A percentile compares a stretch with the other conserved stretches of the same genome.
Evolutionary conservation across 208 protist genomes (phyloP).

Genomic region (Pavlovales sp.): DNA sequence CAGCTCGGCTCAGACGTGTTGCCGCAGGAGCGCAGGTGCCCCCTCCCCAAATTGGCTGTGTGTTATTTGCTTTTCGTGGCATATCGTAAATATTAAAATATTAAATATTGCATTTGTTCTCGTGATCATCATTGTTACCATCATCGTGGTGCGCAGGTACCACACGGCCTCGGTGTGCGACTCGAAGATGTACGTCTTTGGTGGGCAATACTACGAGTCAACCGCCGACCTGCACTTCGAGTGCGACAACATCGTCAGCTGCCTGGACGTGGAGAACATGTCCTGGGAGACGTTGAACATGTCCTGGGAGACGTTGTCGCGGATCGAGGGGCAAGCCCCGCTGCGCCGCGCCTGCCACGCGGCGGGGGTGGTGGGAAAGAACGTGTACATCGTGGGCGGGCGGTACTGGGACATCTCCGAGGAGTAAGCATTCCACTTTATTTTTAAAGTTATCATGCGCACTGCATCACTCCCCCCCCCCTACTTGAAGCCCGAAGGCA

Average conservation of each 20-base stretch:
- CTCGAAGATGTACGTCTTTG: background rate
- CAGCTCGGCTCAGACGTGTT: background rate
- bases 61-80: too few species aligned
- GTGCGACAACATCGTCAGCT: background rate
- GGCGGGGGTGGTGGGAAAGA: background rate
- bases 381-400: background rate
- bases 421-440: too few species aligned
- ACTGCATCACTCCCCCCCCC: too few species aligned
- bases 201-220: constrained; percentile 15
- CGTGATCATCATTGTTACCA: too few species aligned
- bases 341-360: constrained; percentile 23
- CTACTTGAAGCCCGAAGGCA: too few species aligned
- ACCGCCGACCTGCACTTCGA: constrained; percentile 10
- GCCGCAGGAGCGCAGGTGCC: constrained; percentile 32
- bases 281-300: background rate
- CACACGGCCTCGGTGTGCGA: constrained; percentile 11
- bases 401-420: constrained; percentile 20
- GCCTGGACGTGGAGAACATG: background rate
- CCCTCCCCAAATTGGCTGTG: too few species aligned
- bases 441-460: too few species aligned
- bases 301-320: background rate
- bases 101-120: too few species aligned
- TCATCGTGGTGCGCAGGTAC: too few species aligned
- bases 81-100: too few species aligned
- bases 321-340: background rate